A percentile compares a stretch with the other conserved stretches of the same genome.
These are phyloP conservation scores for Wickerhamomyces ciferrii DNA, from an alignment of 805 yeast genomes.

Conservation along the genomic window DNA sequence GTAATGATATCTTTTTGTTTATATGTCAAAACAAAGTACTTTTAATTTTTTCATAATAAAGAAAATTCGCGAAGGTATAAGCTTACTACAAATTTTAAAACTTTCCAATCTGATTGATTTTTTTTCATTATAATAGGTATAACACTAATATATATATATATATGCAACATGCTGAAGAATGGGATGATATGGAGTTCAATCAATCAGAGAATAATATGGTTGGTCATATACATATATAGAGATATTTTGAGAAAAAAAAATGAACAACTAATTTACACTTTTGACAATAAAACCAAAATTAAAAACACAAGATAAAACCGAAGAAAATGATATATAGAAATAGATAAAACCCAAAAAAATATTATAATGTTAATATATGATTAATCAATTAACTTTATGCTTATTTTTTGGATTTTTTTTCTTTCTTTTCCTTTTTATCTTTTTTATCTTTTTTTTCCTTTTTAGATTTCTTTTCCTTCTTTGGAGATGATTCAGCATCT, in stretches of 20 bases:
- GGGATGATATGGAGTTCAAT: not conserved
- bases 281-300: not conserved
- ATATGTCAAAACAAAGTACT: not conserved
- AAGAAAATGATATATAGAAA: not conserved
- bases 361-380: not conserved
- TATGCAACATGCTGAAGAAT: not conserved
- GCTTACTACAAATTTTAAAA: not conserved
- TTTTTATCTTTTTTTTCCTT: conserved; percentile 30
- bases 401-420: conserved; percentile 2
- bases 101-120: not conserved
- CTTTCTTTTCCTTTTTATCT: conserved; percentile 20
- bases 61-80: not conserved
- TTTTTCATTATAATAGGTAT: not conserved
- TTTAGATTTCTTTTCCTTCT: conserved; percentile 27
- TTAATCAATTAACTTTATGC: no score
- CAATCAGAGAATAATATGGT: not conserved
- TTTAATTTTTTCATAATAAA: not conserved
- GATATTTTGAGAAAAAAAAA: not conserved
- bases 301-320: not conserved
- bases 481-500: conserved; percentile 20
- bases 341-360: not conserved
- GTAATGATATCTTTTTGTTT: not conserved
- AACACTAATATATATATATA: not conserved
- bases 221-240: not conserved
- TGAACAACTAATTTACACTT: not conserved